Conservation (phyloP, 2,329 filamentous ascomycete species). For the Aureobasidium melanogenum region DNA sequence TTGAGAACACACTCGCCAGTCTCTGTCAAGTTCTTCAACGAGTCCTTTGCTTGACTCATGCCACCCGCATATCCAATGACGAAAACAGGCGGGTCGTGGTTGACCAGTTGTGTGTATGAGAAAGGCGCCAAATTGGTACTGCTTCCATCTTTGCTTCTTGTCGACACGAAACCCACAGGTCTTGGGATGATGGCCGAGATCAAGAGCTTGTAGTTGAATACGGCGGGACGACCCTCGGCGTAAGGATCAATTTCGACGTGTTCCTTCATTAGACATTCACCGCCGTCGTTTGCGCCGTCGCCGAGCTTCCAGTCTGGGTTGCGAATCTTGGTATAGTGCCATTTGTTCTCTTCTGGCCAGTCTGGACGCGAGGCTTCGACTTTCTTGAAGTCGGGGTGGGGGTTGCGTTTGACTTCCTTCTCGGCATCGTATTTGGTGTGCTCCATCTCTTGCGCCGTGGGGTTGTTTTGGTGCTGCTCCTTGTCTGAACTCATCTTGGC, state of each 20-base stretch:
- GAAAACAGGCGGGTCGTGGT: slow-evolving; percentile 82
- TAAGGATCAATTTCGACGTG: slow-evolving; percentile 79
- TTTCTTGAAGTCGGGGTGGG: slow-evolving; percentile 65
- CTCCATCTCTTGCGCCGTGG: slow-evolving; percentile 5
- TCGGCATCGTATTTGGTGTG: slow-evolving; percentile 21
- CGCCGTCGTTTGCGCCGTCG: slow-evolving; percentile 52
- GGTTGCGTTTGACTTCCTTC: slow-evolving; percentile 49
- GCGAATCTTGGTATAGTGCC: slow-evolving; percentile 55
- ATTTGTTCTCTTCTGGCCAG: slow-evolving; percentile 43
- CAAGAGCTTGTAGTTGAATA: slow-evolving; percentile 83
- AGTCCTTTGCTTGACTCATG: slow-evolving; percentile 62
- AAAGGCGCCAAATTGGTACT: slow-evolving; percentile 77
- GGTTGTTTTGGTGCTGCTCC: slow-evolving; percentile 5
- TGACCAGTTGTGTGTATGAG: slow-evolving; percentile 75
- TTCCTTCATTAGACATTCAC: slow-evolving; percentile 40
- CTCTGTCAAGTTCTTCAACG: slow-evolving; percentile 63
- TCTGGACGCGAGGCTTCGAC: slow-evolving; percentile 58
- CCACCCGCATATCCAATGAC: slow-evolving; percentile 52
- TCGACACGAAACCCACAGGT: slow-evolving; percentile 61
- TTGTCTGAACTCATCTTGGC: slow-evolving; percentile 7
- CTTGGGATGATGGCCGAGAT: slow-evolving; percentile 74
- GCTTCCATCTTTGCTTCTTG: slow-evolving; percentile 51
- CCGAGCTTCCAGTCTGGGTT: slow-evolving; percentile 58
- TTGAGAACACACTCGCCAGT: slow-evolving; percentile 69
- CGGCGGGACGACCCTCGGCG: slow-evolving; percentile 55